These are phyloP conservation scores for Tremella yokohamensis DNA, from an alignment of 768 basidiomycete genomes.

Conservation along the genomic window DNA sequence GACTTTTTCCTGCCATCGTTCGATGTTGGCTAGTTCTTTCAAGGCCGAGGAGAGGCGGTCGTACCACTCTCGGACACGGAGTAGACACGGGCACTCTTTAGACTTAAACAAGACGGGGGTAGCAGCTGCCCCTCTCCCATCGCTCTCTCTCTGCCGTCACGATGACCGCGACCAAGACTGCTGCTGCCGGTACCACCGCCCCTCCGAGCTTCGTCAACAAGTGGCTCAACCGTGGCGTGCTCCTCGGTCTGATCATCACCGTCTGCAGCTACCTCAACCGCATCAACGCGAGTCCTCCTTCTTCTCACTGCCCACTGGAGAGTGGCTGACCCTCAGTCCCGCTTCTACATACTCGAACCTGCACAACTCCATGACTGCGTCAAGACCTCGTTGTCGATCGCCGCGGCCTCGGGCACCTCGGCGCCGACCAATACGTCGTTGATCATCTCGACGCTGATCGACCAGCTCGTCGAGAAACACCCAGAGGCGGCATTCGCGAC, in stretches of 20 bases:
- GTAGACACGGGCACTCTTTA: too few relatives aligned
- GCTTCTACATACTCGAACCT: conserved; percentile 84
- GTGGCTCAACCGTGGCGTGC: too few relatives aligned
- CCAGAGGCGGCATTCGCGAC: conserved; percentile 55
- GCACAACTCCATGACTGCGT: conserved; percentile 67
- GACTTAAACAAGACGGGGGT: too few relatives aligned
- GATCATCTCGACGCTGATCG: conserved; percentile 76
- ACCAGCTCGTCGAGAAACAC: conserved; percentile 72
- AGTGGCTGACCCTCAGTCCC: conserved; percentile 56
- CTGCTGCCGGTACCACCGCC: too few relatives aligned
- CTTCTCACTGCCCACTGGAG: background rate
- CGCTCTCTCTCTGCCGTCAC: too few relatives aligned
- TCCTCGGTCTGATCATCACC: conserved; percentile 29
- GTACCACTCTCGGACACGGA: too few relatives aligned
- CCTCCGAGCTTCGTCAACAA: too few relatives aligned
- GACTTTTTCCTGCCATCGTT: too few relatives aligned
- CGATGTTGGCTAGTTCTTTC: too few relatives aligned
- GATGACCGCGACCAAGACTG: too few relatives aligned
- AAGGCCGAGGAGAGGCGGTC: too few relatives aligned
- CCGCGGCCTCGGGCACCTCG: conserved; percentile 12
- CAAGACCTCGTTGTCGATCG: conserved; percentile 63
- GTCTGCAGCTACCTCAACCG: conserved; percentile 33
- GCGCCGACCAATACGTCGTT: conserved; percentile 57
- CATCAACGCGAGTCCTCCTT: conserved; percentile 39
- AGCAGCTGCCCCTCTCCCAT: too few relatives aligned